Conservation (phyloP, 2,329 filamentous ascomycete species). For the Sporothrix sp. region DNA sequence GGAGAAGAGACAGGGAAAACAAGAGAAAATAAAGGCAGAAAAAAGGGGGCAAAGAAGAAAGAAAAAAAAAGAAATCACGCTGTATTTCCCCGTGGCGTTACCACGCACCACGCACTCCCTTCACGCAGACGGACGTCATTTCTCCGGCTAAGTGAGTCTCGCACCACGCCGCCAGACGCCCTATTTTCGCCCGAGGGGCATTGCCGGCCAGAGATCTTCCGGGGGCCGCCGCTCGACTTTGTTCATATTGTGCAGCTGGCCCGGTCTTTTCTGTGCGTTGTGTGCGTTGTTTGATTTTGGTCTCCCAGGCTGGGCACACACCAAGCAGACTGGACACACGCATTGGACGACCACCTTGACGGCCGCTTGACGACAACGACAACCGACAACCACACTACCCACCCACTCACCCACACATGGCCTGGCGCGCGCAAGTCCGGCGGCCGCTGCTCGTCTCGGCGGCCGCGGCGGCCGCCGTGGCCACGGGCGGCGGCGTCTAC, state of each 20-base stretch:
- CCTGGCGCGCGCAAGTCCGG: slow-evolving; percentile 5
- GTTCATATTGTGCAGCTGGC: no score
- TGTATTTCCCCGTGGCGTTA: background rate
- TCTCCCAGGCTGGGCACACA: background rate
- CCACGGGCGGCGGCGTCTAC: slow-evolving; percentile 1
- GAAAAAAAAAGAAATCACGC: background rate
- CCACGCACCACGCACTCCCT: background rate
- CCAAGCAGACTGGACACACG: background rate
- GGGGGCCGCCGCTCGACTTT: background rate
- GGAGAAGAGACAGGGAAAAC: background rate
- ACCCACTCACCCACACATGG: slow-evolving; percentile 3
- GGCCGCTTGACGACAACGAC: no score
- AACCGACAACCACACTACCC: background rate
- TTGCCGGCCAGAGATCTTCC: slow-evolving; percentile 3
- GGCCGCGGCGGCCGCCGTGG: slow-evolving; percentile 9
- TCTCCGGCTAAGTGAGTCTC: slow-evolving; percentile 4
- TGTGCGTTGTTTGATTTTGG: background rate
- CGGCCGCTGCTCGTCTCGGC: slow-evolving; percentile 10
- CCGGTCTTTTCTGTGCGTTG: background rate
- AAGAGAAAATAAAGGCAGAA: background rate
- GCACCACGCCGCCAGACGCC: background rate
- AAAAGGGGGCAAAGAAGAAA: background rate
- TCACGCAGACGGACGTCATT: slow-evolving; percentile 6
- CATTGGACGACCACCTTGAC: no score
- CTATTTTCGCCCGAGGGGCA: no score